Evolutionary conservation across 805 yeast genomes (phyloP), one percentile per base, ranked within the genome.

Genomic region (Kodamaea restingae): DNA sequence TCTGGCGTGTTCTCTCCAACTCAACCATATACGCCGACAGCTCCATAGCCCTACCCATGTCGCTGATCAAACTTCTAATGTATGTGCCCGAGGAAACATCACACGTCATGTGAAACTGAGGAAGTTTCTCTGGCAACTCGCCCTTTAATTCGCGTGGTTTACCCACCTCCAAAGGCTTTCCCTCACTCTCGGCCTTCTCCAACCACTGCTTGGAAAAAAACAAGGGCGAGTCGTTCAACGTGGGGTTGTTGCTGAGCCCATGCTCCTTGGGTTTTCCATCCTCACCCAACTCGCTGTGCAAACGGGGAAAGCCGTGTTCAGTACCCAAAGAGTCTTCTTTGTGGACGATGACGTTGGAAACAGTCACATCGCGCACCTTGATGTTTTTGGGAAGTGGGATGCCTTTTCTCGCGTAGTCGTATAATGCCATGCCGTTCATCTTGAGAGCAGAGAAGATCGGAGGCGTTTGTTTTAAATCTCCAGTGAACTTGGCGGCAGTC

Each of bases 11-110:
- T 54, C 99, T 75, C 7, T 78, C 72, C 41, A 93, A 73, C 48
- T 79, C 80, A 7, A 84, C 95, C 96, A 93, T 90, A 54, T 88
- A 88, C 0, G 95, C 87, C 18, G 86, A 77, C 0, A 90, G 78
- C 12, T 83, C 81, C 55, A 90, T 64, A 0, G 91, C 84, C 43
- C 84, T 75, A 2, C 95, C 98, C 32, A 86, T 70, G 54, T 93
- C 99, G 61, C 95, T 87, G 35, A 93, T 72, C 39, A 93, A 65
- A 2, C 96, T 84, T 48, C 99, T 74, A 35, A 93, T 88, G 53
- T 93, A 93, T 0, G 98, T 93, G 1, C 99, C 99, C 0, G 97
- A 88, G 1, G 96, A 84, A 1, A 91, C 98, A 25, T 76, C 73
- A 3, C 95, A 77, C 11, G 73, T 75, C 48, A 93, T 77, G 50